Evolutionary conservation across 1,284 basidiomycete species (phyloP), one percentile per base, ranked within the genome.

Genomic region (Malassezia japonica): DNA sequence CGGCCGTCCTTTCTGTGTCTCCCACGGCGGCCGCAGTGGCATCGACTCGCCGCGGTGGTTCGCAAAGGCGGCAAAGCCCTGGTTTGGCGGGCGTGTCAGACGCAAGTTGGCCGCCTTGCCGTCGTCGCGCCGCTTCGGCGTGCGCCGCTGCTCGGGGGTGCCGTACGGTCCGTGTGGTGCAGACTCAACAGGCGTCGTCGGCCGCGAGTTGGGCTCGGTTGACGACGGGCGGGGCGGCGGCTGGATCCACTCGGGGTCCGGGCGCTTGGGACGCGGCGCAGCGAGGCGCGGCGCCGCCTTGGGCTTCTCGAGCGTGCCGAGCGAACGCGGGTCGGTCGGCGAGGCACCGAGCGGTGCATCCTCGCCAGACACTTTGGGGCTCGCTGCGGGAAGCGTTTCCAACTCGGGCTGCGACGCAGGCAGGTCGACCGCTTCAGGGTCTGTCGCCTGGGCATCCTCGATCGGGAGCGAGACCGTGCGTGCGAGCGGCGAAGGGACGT

Each of bases 11-110:
- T 33, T 13, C 32, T 15, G n/a, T 8, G 28, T 16, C 28, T 40
- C 35, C 47, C 47, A 48, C 9, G 47, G 47, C 15, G 40, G 38
- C 9, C 47, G 47, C 8, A 41, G 29, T 29, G n/a, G 24, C 35
- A 48, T 33, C 2, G n/a, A 4, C 10, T 49, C 47, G 16, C 36
- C 18, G 12, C 47, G 46, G 20, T 37, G 28, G 7, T 10, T n/a
- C n/a, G 27, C 27, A 10, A 48, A 48, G 15, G 46, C 27, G 9
- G 36, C 36, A 9, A 35, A 32, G 6, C 21, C 16, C 20, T 32
- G 33, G 42, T 44, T 44, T 23, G 42, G 32, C 23, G 42, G 42
- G 31, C 32, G 42, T n/a, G 42, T 35, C 5, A 34, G 42, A 7
- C 42, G 42, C 39, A 41, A 18, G 12, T 27, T n/a, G 16, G 13